Conservation (phyloP, 148 eudicot genomes). For the Rhododendron simsii region DNA sequence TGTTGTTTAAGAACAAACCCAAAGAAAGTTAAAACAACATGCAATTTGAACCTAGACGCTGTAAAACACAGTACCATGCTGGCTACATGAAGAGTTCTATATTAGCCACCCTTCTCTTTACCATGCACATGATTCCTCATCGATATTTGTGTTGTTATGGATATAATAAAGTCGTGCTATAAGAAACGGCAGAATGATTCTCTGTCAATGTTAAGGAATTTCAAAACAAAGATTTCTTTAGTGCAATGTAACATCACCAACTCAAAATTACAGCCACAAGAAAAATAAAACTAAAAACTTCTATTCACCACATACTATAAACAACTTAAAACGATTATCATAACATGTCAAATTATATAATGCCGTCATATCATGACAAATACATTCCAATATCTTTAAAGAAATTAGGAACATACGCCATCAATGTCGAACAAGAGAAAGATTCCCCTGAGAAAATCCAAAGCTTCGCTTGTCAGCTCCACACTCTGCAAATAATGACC, state of each 20-base stretch:
- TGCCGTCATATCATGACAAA: background rate
- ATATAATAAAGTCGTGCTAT: background rate
- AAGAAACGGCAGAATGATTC: background rate
- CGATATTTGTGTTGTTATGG: background rate
- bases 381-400: background rate
- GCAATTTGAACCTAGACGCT: background rate
- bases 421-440: constrained; percentile 44
- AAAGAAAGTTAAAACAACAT: background rate
- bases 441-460: constrained; percentile 42
- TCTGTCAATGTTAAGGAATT: background rate
- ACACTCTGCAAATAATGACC: constrained; percentile 31
- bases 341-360: background rate
- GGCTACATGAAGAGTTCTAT: background rate
- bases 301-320: background rate
- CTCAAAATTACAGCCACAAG: background rate
- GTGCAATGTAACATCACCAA: background rate
- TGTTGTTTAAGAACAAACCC: background rate
- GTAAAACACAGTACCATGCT: background rate
- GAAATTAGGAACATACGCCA: constrained; percentile 29
- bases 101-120: background rate
- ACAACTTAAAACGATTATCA: background rate
- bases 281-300: background rate
- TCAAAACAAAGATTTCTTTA: background rate
- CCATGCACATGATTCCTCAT: background rate
- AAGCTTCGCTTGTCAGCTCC: constrained; percentile 55